Evolutionary conservation across 768 basidiomycete genomes (phyloP).

Genomic region (Calocybe cyanea): DNA sequence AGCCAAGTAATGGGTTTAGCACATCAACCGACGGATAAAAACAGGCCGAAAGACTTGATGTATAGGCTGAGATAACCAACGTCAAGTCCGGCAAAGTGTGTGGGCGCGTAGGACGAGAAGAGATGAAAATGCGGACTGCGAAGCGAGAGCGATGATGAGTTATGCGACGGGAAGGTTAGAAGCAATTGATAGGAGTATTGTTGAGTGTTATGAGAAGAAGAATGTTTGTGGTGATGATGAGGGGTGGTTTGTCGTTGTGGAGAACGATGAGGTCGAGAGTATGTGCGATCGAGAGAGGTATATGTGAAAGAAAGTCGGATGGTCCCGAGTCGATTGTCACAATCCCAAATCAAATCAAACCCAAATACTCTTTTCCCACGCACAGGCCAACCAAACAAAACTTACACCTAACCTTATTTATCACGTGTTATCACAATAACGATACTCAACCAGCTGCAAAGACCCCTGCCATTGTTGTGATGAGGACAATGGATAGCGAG

Average conservation of each 20-base stretch:
- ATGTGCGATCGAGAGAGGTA: constrained; percentile 44
- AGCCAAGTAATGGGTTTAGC: constrained; percentile 18
- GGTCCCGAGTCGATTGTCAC: constrained; percentile 42
- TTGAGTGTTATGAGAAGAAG: constrained; percentile 9
- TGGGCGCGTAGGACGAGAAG: constrained; percentile 22
- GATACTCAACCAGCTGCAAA: too few relatives aligned
- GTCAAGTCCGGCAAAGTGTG: constrained; percentile 14
- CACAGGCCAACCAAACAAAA: constrained; percentile 42
- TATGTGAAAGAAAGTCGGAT: constrained; percentile 46
- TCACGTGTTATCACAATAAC: constrained; percentile 28
- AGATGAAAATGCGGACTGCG: constrained; percentile 8
- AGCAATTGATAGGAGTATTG: constrained; percentile 1
- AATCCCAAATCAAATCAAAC: constrained; percentile 41
- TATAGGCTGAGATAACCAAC: constrained; percentile 8
- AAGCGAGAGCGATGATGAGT: constrained; percentile 14
- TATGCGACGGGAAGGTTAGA: constrained; percentile 9
- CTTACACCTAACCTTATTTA: constrained; percentile 27
- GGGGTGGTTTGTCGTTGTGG: constrained; percentile 20
- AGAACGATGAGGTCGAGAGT: constrained; percentile 30
- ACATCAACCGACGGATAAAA: constrained; percentile 27
- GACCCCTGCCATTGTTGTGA: too few relatives aligned
- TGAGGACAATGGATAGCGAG: too few relatives aligned
- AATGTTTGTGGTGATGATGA: constrained; percentile 17
- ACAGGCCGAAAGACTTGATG: constrained; percentile 12
- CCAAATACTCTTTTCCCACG: constrained; percentile 38